phyloP scores from a whole-genome alignment of 169 alveolate species.

The Eimeria brunetti region DNA sequence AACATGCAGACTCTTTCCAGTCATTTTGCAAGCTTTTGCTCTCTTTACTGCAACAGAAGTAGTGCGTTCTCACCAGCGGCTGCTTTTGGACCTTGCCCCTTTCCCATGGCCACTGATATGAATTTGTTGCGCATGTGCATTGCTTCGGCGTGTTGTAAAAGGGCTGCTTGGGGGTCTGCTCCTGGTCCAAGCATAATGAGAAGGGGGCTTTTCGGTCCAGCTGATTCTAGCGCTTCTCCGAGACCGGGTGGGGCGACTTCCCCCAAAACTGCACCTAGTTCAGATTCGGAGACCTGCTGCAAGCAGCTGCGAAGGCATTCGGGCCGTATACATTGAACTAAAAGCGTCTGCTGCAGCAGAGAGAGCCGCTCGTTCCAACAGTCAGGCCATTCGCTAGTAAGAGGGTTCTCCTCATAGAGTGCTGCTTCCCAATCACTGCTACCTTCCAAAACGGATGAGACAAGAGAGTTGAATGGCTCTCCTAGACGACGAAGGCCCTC shows the following conservation, averaged over 20 bases:
- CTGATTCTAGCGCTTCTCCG: constrained; percentile 91
- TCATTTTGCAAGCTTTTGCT: neutral
- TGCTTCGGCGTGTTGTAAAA: constrained; percentile 89
- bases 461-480: constrained; percentile 60
- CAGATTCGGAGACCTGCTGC: constrained; percentile 88
- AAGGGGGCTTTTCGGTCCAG: constrained; percentile 93
- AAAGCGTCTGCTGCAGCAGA: constrained; percentile 89
- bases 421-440: constrained; percentile 87
- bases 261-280: constrained; percentile 89
- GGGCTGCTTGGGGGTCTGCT: constrained; percentile 94
- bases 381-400: constrained; percentile 86
- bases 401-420: constrained; percentile 88
- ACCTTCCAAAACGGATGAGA: constrained; percentile 84
- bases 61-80: constrained; percentile 45
- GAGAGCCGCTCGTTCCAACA: constrained; percentile 85
- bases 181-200: constrained; percentile 93
- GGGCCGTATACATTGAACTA: constrained; percentile 93
- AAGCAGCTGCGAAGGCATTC: constrained; percentile 91
- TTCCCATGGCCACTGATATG: constrained; percentile 84
- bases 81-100: constrained; percentile 87
- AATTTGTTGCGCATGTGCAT: constrained; percentile 84
- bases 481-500: constrained; percentile 79
- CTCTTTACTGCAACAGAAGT: neutral
- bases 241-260: constrained; percentile 88
- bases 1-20: neutral